Percentiles rank a stretch among this genome's conserved stretches.
Conservation (phyloP, 2,329 filamentous ascomycete species). For the Beauveria scarabaeidicola region DNA sequence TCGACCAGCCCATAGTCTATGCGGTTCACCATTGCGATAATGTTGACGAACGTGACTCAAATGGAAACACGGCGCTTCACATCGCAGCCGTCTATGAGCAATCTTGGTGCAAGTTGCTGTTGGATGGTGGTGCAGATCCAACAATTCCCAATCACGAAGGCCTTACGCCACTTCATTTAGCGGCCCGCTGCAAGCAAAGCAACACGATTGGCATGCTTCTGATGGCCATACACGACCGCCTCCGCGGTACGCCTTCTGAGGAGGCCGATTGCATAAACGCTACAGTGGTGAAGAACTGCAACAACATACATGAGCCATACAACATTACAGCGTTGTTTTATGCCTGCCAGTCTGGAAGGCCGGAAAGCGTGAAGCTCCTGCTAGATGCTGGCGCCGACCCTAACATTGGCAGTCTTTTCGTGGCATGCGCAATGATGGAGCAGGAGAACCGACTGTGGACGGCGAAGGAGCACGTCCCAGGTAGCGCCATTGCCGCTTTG, state of each 20-base stretch:
- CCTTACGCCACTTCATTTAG: slow-evolving; percentile 32
- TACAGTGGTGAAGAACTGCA: not conserved
- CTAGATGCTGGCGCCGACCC: slow-evolving; percentile 19
- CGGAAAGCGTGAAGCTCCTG: slow-evolving; percentile 20
- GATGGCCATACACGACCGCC: not conserved
- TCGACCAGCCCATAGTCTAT: not conserved
- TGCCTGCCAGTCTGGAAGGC: slow-evolving; percentile 19
- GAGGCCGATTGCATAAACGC: not conserved
- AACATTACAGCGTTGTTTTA: slow-evolving; percentile 17
- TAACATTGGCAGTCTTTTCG: slow-evolving; percentile 8
- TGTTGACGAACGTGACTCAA: not conserved
- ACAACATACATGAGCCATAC: not conserved
- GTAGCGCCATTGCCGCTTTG: not conserved
- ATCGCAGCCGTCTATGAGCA: not conserved
- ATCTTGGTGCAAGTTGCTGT: slow-evolving; percentile 17
- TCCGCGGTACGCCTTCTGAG: not conserved
- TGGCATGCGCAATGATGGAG: slow-evolving; percentile 16
- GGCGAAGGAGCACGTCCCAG: not conserved
- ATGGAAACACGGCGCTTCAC: slow-evolving; percentile 1
- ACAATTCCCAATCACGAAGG: slow-evolving; percentile 22
- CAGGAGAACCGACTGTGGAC: slow-evolving; percentile 11
- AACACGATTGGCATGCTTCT: slow-evolving; percentile 27
- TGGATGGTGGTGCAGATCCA: slow-evolving; percentile 29
- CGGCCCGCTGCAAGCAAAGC: slow-evolving; percentile 23
- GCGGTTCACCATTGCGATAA: not conserved